A percentile compares a stretch with the other conserved stretches of the same genome.
phyloP scores from a whole-genome alignment of 2,329 filamentous ascomycete species.

The Aspergillus fumigatiaffinis region DNA sequence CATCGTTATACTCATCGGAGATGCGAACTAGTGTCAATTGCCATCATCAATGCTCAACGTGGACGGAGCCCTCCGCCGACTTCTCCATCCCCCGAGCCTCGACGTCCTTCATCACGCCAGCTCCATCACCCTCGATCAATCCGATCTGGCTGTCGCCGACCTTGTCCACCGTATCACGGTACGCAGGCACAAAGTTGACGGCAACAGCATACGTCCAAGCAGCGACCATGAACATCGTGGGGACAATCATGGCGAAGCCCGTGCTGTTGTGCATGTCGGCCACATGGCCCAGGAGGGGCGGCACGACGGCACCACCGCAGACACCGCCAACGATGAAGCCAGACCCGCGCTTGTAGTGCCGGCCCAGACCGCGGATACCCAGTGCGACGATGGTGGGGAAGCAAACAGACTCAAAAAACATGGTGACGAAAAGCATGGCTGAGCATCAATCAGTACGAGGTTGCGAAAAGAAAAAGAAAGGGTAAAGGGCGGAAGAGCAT shows the following conservation, averaged over 20 bases:
- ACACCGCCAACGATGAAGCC: conserved; percentile 71
- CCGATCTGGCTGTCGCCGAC: conserved; percentile 47
- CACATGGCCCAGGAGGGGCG: conserved; percentile 65
- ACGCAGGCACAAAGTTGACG: conserved; percentile 65
- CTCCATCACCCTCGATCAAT: conserved; percentile 28
- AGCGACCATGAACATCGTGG: conserved; percentile 56
- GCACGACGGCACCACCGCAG: conserved; percentile 68
- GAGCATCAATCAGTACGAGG: not conserved
- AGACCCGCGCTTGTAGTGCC: conserved; percentile 72
- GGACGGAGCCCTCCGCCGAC: not conserved
- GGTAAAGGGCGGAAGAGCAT: no score
- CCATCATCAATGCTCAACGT: conserved; percentile 10
- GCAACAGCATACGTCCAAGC: conserved; percentile 56
- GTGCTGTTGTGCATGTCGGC: conserved; percentile 62
- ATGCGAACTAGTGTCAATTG: not conserved
- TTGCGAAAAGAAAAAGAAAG: no score
- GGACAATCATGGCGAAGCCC: conserved; percentile 63
- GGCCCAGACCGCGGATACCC: conserved; percentile 70
- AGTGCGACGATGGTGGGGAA: conserved; percentile 80
- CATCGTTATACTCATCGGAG: not conserved
- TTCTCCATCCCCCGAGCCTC: conserved; percentile 8
- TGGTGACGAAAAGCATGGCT: conserved; percentile 62
- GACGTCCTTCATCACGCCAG: conserved; percentile 12
- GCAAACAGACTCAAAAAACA: conserved; percentile 77
- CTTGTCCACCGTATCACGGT: conserved; percentile 60